Conservation (phyloP, 2,329 filamentous ascomycete genomes). For the Zymoseptoria crescenta region DNA sequence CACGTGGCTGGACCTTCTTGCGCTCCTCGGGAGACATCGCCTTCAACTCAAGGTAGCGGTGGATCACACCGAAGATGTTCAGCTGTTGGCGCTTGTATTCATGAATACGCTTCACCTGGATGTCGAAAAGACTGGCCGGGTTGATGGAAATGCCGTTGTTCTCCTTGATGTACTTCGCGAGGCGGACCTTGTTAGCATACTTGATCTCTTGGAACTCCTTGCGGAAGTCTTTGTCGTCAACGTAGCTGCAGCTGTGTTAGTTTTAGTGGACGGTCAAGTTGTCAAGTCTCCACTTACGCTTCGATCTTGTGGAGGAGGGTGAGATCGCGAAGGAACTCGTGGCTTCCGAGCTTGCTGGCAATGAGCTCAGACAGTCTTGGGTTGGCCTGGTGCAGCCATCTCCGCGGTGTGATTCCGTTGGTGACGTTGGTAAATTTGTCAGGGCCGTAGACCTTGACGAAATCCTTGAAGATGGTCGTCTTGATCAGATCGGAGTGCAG, state of each 20-base stretch:
- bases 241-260: conserved; percentile 36
- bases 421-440: conserved; percentile 99
- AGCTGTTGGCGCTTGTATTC: conserved; percentile 97
- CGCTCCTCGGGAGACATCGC: conserved; percentile 71
- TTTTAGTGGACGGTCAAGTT: not conserved
- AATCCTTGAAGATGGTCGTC: conserved; percentile 99
- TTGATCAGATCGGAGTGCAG: conserved; percentile 96
- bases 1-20: conserved; percentile 78
- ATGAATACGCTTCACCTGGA: conserved; percentile 98
- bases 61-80: conserved; percentile 97
- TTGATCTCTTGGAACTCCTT: conserved; percentile 97
- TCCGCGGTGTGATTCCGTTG: conserved; percentile 90
- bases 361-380: conserved; percentile 87
- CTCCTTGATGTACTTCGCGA: conserved; percentile 84
- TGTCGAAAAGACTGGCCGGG: conserved; percentile 81
- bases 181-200: conserved; percentile 84
- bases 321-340: conserved; percentile 83
- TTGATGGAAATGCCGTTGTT: conserved; percentile 76
- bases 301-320: conserved; percentile 82
- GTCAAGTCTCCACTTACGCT: conserved; percentile 26
- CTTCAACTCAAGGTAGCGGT: conserved; percentile 87
- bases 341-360: conserved; percentile 74
- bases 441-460: conserved; percentile 85
- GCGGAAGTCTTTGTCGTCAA: conserved; percentile 82
- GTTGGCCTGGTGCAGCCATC: conserved; percentile 97